A percentile compares a stretch with the other conserved stretches of the same genome.
Evolutionary conservation across 2,329 filamentous ascomycete genomes (phyloP).

Genomic region (Colletotrichum gloeosporioides): DNA sequence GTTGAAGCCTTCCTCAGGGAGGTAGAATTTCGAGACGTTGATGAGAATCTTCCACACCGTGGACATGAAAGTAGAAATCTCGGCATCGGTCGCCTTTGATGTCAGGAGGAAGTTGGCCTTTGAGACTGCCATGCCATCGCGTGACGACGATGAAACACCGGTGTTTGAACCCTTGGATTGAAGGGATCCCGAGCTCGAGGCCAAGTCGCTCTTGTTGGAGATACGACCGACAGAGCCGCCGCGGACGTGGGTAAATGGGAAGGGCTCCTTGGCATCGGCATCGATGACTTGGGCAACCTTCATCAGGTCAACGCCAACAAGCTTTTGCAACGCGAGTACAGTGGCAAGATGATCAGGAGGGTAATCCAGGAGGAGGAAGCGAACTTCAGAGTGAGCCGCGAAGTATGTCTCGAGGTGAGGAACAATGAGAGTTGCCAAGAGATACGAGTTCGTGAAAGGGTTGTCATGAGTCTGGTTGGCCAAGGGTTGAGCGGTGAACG

Average conservation of each 20-base stretch:
- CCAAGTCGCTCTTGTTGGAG: slow-evolving; percentile 9
- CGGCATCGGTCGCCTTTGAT: slow-evolving; percentile 56
- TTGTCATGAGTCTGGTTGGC: slow-evolving; percentile 56
- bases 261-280: slow-evolving; percentile 40
- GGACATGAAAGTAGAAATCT: slow-evolving; percentile 59
- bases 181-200: slow-evolving; percentile 2
- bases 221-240: slow-evolving; percentile 34
- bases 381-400: slow-evolving; percentile 54
- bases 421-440: slow-evolving; percentile 63
- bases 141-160: not conserved
- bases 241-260: slow-evolving; percentile 45
- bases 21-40: slow-evolving; percentile 51
- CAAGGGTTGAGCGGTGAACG: slow-evolving; percentile 56
- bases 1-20: slow-evolving; percentile 37
- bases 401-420: slow-evolving; percentile 67
- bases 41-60: slow-evolving; percentile 56
- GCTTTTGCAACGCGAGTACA: slow-evolving; percentile 60
- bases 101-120: slow-evolving; percentile 64
- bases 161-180: not conserved
- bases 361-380: slow-evolving; percentile 65
- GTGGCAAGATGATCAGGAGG: slow-evolving; percentile 61
- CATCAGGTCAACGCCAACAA: slow-evolving; percentile 61
- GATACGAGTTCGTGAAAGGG: slow-evolving; percentile 57
- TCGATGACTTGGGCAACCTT: slow-evolving; percentile 65
- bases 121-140: slow-evolving; percentile 41